Evolutionary conservation across 2,329 filamentous ascomycete species (phyloP), one percentile per base, ranked within the genome.

Genomic region (Fusarium sterilihyphosum): DNA sequence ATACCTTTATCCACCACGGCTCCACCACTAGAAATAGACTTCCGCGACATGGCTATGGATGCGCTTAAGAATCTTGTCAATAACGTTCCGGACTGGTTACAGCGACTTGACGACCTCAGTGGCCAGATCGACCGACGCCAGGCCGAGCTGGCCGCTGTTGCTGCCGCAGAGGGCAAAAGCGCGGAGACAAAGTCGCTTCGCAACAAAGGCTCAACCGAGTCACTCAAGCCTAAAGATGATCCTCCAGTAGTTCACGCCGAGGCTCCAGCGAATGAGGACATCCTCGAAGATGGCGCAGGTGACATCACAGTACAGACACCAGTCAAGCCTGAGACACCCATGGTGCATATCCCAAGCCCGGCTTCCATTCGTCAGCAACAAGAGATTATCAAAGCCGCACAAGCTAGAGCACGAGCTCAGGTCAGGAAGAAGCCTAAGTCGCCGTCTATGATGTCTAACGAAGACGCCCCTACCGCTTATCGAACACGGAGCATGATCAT

Each of bases 401-500:
- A 78, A 53, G 54, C 73, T 44, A 68, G 84, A 26, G 86, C 85
- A 22, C 84, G 86, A 33, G 86, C 85, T 9, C 85, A 85, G 12
- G 79, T 86, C 29, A 87, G 85, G 74, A 89, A 86, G 76, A 86
- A 85, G 54, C 84, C 85, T 60, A 85, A 87, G 61, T 86, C 87
- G 18, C 83, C 87, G 31, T 90, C 88, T 0, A 83, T 90, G 74
- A 76, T 86, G 58, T 90, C 88, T 47, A 84, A 82, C 41, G 84
- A 84, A 43, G 87, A 88, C 17, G 80, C 83, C 5, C 80, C 85
- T 2, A 82, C 85, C 17, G 89, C 90, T 71, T 93, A 92, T 80
- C 91, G 93, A 62, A 91, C 91, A 8, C 90, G 92, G 74, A 92
- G 88, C 65, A 93, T 94, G 87, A 92, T 96, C 46, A 92, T 96